Percentiles rank a stretch among this genome's conserved stretches.
Conservation (phyloP, 2,329 filamentous ascomycete genomes). For the Nothophaeocryptopus gaeumannii region DNA sequence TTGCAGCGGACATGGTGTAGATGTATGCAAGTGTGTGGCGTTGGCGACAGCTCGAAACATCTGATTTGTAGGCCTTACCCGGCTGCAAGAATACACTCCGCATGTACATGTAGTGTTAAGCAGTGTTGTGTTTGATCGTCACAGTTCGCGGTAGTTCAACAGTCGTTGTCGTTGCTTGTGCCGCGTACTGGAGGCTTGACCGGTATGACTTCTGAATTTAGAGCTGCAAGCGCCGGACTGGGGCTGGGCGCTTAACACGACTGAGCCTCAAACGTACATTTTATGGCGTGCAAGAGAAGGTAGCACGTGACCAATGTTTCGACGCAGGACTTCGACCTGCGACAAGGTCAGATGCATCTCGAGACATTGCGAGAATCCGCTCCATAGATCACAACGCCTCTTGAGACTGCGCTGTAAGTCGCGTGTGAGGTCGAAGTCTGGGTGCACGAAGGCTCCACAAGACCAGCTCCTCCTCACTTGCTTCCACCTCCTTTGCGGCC, state of each 20-base stretch:
- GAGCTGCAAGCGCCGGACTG: too few species aligned
- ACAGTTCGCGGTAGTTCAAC: not conserved
- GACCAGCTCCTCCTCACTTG: slow-evolving; percentile 24
- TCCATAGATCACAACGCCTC: too few species aligned
- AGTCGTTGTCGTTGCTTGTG: too few species aligned
- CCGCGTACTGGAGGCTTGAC: too few species aligned
- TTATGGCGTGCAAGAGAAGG: too few species aligned
- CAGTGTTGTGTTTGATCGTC: slow-evolving; percentile 6
- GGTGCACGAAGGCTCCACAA: not conserved
- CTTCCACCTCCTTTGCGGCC: slow-evolving; percentile 27
- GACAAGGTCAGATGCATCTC: slow-evolving; percentile 2
- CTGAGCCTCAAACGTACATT: too few species aligned
- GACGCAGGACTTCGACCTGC: not conserved
- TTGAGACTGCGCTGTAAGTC: too few species aligned
- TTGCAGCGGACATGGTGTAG: too few species aligned
- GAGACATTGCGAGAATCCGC: too few species aligned
- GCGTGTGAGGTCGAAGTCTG: not conserved
- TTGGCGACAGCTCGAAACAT: not conserved
- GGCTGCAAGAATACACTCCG: not conserved
- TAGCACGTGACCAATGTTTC: too few species aligned
- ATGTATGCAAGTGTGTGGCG: slow-evolving; percentile 5
- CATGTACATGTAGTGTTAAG: not conserved
- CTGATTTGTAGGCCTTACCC: too few species aligned
- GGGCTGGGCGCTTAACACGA: slow-evolving; percentile 4
- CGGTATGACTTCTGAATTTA: too few species aligned